Conservation (phyloP, 176 grass and related monocot genomes). For the Dendrocalamus sinicus region DNA sequence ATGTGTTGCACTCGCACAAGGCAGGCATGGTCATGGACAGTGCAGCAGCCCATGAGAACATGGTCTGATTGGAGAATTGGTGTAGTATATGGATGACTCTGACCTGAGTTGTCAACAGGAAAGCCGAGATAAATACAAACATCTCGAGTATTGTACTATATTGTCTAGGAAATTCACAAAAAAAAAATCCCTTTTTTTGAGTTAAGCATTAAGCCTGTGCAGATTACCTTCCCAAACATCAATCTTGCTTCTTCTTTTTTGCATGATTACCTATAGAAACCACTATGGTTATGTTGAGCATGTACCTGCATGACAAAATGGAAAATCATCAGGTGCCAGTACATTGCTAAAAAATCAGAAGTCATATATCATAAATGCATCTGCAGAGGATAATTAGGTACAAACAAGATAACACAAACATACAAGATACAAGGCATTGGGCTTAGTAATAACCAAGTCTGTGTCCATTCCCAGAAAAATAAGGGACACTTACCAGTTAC, state of each 20-base stretch:
- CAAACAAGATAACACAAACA: not conserved
- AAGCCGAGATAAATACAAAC: conserved; percentile 42
- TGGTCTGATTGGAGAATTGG: conserved; percentile 50
- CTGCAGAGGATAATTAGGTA: not conserved
- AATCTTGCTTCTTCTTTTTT: not conserved
- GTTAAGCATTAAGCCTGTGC: not conserved
- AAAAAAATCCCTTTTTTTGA: conserved; percentile 37
- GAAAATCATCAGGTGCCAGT: not conserved
- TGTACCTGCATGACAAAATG: not conserved
- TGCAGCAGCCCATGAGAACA: conserved; percentile 35
- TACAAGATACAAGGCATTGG: not conserved
- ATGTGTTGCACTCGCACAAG: conserved; percentile 66
- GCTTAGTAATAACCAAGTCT: not conserved
- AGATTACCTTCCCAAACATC: conserved; percentile 8
- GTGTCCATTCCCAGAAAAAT: not conserved
- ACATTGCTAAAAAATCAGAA: not conserved
- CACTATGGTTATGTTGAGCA: not conserved
- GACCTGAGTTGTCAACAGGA: conserved; percentile 13
- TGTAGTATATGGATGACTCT: conserved; percentile 9
- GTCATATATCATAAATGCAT: not conserved
- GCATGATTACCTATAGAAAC: not conserved
- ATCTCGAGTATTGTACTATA: conserved; percentile 46
- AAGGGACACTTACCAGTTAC: not conserved
- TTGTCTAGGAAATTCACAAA: conserved; percentile 32
- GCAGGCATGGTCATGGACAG: conserved; percentile 21